phyloP scores from a whole-genome alignment of 2,329 filamentous ascomycete species.

The Drechslerella stenobrocha region DNA sequence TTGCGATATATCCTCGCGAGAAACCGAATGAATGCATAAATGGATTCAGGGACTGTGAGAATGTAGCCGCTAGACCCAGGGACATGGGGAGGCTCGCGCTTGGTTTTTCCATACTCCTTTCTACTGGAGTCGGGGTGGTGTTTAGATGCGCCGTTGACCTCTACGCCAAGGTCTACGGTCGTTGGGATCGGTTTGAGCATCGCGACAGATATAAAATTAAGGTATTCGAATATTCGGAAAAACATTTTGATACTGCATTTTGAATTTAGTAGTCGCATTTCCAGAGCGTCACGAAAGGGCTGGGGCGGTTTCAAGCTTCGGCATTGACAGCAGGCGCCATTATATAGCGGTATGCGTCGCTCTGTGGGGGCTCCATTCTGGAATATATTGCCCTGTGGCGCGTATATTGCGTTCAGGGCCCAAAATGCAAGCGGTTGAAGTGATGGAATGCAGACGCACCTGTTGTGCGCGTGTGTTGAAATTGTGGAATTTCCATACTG shows the following conservation, averaged over 20 bases:
- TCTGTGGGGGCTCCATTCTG: constrained; percentile 24
- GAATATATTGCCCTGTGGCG: constrained; percentile 14
- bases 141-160: too few relatives aligned
- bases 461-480: constrained; percentile 25
- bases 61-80: constrained; percentile 10
- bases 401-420: constrained; percentile 1
- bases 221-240: background rate
- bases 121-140: too few relatives aligned
- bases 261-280: too few relatives aligned
- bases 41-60: constrained; percentile 28
- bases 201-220: background rate
- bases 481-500: constrained; percentile 42
- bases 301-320: background rate
- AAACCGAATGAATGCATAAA: constrained; percentile 16
- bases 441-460: constrained; percentile 25
- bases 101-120: background rate
- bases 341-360: constrained; percentile 35
- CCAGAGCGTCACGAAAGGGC: background rate
- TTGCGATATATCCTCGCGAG: constrained; percentile 2
- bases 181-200: too few relatives aligned
- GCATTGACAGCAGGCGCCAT: background rate
- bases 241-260: constrained; percentile 1
- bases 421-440: constrained; percentile 26
- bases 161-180: too few relatives aligned
- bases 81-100: background rate